These are phyloP conservation scores for Sphaceloma murrayae DNA, from an alignment of 2,329 filamentous ascomycete species.

Conservation along the genomic window DNA sequence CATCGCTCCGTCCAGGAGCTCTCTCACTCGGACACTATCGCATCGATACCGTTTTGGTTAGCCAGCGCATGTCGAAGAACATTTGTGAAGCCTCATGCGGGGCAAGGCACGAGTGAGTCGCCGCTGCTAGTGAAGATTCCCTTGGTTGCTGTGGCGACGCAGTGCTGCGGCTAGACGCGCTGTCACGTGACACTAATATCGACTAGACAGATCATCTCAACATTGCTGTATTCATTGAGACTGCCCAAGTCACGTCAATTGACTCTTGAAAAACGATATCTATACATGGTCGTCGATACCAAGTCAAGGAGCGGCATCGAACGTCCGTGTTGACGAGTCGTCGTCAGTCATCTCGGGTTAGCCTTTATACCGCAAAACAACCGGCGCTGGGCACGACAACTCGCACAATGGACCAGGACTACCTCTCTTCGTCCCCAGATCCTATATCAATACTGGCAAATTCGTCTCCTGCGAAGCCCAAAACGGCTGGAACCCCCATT, in stretches of 20 bases:
- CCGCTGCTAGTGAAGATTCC: neutral
- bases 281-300: no score
- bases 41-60: neutral
- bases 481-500: neutral
- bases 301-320: no score
- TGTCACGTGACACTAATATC: slow-evolving; percentile 12
- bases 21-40: neutral
- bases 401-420: slow-evolving; percentile 1
- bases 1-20: slow-evolving; percentile 18
- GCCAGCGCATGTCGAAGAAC: neutral
- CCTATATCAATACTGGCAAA: slow-evolving; percentile 25
- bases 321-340: no score
- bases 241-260: no score
- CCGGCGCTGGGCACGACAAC: neutral
- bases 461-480: slow-evolving; percentile 24
- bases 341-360: no score
- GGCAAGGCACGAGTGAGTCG: neutral
- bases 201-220: no score
- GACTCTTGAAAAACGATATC: no score
- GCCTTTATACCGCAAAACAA: neutral
- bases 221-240: no score
- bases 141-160: slow-evolving; percentile 6
- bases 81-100: neutral
- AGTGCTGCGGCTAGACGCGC: neutral
- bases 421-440: slow-evolving; percentile 26